Percentiles rank a stretch among this genome's conserved stretches.
Conservation (phyloP, 495 filamentous ascomycete genomes). For the Rhizodiscina lignyota region DNA sequence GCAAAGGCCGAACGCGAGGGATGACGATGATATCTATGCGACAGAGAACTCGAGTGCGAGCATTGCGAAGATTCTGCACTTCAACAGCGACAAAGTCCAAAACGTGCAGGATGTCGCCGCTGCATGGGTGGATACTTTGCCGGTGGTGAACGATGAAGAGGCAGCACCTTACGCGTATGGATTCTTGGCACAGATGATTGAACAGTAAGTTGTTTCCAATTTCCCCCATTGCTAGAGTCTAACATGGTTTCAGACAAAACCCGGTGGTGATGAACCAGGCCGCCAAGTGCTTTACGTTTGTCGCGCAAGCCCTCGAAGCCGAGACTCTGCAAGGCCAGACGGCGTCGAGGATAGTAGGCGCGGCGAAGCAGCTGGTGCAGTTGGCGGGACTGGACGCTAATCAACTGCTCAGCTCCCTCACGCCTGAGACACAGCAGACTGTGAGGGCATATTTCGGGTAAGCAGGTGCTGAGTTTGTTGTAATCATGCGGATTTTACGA, state of each 20-base stretch:
- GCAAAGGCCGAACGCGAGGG: constrained; percentile 59
- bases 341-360: constrained; percentile 49
- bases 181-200: constrained; percentile 80
- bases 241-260: constrained; percentile 49
- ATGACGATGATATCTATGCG: constrained; percentile 90
- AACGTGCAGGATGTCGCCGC: constrained; percentile 54
- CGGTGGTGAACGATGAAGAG: constrained; percentile 90
- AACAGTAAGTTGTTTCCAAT: constrained; percentile 54
- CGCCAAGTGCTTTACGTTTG: constrained; percentile 61
- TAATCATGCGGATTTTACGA: too few relatives aligned
- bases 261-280: constrained; percentile 59
- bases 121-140: constrained; percentile 79
- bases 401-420: constrained; percentile 50
- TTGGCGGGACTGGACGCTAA: constrained; percentile 52
- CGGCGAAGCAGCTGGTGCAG: constrained; percentile 57
- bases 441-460: constrained; percentile 36
- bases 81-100: constrained; percentile 56
- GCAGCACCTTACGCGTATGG: constrained; percentile 92
- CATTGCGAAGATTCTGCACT: constrained; percentile 92
- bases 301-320: constrained; percentile 75
- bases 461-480: not conserved
- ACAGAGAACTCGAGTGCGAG: constrained; percentile 95
- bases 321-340: constrained; percentile 79
- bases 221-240: not conserved
- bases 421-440: constrained; percentile 57